A percentile compares a stretch with the other conserved stretches of the same genome.
Evolutionary conservation across 1,139 yeast genomes (phyloP).

Genomic region (Kluyveromyces sp.): DNA sequence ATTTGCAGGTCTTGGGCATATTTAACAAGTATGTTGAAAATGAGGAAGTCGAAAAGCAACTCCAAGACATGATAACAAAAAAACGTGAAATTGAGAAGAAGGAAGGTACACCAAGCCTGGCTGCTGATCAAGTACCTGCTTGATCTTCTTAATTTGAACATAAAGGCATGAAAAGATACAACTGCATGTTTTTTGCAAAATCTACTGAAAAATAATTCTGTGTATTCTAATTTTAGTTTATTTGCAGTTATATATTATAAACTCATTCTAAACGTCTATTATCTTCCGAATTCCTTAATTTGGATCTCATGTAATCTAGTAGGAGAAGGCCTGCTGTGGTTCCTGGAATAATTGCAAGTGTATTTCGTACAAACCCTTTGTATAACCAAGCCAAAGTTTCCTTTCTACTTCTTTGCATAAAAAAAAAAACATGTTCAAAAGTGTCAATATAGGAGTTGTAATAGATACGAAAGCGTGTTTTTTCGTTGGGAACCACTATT

Average conservation of each 20-base stretch:
- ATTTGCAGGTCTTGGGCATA: conserved; percentile 41
- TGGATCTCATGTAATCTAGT: conserved; percentile 67
- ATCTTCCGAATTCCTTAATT: conserved; percentile 1
- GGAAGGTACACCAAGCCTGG: not conserved
- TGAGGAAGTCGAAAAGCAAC: conserved; percentile 34
- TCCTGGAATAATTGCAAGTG: conserved; percentile 74
- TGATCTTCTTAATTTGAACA: not conserved
- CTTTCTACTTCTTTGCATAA: conserved; percentile 34
- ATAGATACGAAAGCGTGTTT: conserved; percentile 28
- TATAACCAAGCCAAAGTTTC: conserved; percentile 60
- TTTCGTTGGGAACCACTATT: conserved; percentile 15
- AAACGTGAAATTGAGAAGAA: conserved; percentile 29
- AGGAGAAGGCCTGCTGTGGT: conserved; percentile 80
- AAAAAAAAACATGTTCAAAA: conserved; percentile 44
- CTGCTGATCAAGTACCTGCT: not conserved
- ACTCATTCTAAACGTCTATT: conserved; percentile 1
- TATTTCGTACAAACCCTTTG: conserved; percentile 67
- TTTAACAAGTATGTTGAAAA: conserved; percentile 41
- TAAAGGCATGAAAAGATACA: not conserved
- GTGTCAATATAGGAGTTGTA: conserved; percentile 72
- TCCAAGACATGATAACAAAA: conserved; percentile 32
- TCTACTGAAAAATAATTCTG: no score
- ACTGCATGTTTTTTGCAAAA: not conserved
- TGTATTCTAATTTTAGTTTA: no score
- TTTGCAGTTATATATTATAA: not conserved